Conservation (phyloP, 129 eudicot genomes). For the Centaurea solstitialis region DNA sequence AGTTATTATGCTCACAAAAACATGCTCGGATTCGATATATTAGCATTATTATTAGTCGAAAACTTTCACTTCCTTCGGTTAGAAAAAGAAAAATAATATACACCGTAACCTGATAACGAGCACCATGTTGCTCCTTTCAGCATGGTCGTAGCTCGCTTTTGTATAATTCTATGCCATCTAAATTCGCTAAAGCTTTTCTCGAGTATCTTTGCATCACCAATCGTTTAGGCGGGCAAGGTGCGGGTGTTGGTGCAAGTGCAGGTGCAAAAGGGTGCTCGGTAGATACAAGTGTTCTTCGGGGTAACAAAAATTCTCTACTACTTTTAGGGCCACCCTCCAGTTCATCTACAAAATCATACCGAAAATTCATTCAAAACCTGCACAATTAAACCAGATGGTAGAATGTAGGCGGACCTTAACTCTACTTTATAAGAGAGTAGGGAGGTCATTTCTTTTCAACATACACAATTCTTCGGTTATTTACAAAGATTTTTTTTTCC, state of each 20-base stretch:
- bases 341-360: slow-evolving; percentile 36
- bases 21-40: neutral
- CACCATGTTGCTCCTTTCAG: neutral
- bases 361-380: neutral
- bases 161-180: neutral
- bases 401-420: neutral
- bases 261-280: slow-evolving; percentile 15
- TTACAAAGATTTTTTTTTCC: neutral
- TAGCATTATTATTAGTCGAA: neutral
- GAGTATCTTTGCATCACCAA: slow-evolving; percentile 12
- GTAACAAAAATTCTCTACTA: slow-evolving; percentile 17
- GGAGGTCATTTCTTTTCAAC: too few relatives aligned
- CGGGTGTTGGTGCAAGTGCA: slow-evolving; percentile 28
- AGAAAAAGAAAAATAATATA: neutral
- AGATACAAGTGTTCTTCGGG: slow-evolving; percentile 51
- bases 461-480: neutral
- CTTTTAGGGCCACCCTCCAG: neutral
- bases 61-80: neutral
- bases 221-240: neutral
- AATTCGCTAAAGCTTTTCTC: slow-evolving; percentile 8
- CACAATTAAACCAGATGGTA: neutral
- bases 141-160: neutral
- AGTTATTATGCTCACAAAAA: neutral
- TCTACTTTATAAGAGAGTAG: too few relatives aligned
- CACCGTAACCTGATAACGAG: neutral